phyloP scores from a whole-genome alignment of 441 rosid species.

The Gossypium schwendimanii region DNA sequence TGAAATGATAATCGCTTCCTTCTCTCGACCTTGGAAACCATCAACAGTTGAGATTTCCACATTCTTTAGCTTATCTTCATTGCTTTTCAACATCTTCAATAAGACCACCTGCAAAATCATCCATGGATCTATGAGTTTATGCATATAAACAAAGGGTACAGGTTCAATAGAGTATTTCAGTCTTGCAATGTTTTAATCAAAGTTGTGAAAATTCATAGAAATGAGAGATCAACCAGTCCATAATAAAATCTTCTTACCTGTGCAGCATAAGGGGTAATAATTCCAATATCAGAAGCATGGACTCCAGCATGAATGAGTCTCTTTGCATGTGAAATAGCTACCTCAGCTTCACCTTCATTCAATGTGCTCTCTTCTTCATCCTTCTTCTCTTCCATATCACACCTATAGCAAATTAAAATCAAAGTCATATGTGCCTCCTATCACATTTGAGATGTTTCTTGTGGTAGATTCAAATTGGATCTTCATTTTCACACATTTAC shows the following conservation, averaged over 20 bases:
- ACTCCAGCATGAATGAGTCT: constrained; percentile 73
- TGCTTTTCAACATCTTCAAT: constrained; percentile 62
- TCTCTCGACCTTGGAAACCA: constrained; percentile 95
- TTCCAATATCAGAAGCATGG: constrained; percentile 73
- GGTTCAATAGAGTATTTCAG: neutral
- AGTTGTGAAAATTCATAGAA: neutral
- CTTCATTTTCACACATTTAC: constrained; percentile 4
- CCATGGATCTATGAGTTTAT: neutral
- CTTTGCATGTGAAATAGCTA: constrained; percentile 87
- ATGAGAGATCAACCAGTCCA: neutral
- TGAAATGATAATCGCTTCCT: constrained; percentile 88
- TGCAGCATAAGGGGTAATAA: constrained; percentile 93
- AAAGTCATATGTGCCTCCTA: constrained; percentile 7
- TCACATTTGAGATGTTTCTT: neutral
- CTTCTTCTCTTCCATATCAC: constrained; percentile 98
- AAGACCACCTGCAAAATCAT: constrained; percentile 51
- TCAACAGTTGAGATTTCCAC: constrained; percentile 90
- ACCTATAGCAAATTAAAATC: constrained; percentile 34
- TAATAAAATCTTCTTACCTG: constrained; percentile 38
- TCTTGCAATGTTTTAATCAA: neutral
- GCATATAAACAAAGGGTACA: neutral
- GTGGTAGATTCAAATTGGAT: neutral
- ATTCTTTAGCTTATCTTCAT: constrained; percentile 67
- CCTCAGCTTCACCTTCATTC: constrained; percentile 95
- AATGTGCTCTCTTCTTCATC: constrained; percentile 95